Evolutionary conservation across 2,329 filamentous ascomycete genomes (phyloP).

Genomic region (Zelopaecilomyces penicillatus): DNA sequence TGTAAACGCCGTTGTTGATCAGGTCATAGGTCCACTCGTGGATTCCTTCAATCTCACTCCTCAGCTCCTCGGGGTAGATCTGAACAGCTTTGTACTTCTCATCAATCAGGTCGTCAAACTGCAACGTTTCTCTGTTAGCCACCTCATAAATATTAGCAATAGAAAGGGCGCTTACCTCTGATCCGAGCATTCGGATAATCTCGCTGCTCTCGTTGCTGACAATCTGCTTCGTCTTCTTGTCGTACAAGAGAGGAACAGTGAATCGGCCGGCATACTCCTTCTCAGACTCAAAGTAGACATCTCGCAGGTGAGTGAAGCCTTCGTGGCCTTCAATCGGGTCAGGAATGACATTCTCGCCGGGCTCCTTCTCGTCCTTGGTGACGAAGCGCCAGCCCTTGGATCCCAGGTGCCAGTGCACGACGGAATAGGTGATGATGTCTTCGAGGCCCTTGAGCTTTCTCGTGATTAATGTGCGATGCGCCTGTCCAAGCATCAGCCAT

Average conservation of each 20-base stretch:
- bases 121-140: neutral
- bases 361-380: conserved; percentile 49
- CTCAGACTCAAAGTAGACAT: conserved; percentile 73
- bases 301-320: conserved; percentile 58
- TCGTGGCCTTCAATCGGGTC: conserved; percentile 64
- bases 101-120: conserved; percentile 65
- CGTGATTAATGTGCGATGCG: conserved; percentile 78
- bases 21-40: conserved; percentile 74
- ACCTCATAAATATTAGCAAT: neutral
- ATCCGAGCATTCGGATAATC: conserved; percentile 84
- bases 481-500: conserved; percentile 26
- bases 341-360: conserved; percentile 55
- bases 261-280: conserved; percentile 68
- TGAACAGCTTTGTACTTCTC: conserved; percentile 52
- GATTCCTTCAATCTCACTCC: conserved; percentile 61
- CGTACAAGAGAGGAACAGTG: conserved; percentile 81
- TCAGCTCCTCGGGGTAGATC: conserved; percentile 60
- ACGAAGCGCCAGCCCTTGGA: conserved; percentile 74
- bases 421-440: conserved; percentile 67
- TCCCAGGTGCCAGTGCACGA: conserved; percentile 87
- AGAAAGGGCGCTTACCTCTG: conserved; percentile 42
- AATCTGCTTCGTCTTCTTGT: conserved; percentile 65
- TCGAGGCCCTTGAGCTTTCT: conserved; percentile 88
- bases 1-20: conserved; percentile 66
- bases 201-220: conserved; percentile 90